These are phyloP conservation scores for Escovopsis sp. DNA, from an alignment of 2,329 filamentous ascomycete species.

Conservation along the genomic window DNA sequence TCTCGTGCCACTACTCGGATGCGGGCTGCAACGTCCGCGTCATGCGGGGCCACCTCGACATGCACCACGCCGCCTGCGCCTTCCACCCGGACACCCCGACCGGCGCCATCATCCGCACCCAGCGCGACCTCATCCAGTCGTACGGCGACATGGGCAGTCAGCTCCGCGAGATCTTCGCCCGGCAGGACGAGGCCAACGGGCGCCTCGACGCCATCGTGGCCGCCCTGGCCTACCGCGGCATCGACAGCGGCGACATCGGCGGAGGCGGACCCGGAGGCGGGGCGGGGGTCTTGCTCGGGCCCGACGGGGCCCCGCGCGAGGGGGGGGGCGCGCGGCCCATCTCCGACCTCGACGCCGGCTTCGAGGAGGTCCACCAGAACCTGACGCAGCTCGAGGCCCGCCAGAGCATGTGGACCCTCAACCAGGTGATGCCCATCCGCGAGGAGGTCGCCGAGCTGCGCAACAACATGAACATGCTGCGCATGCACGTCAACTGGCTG, in stretches of 20 bases:
- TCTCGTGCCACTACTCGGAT: constrained; percentile 31
- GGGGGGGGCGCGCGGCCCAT: constrained; percentile 33
- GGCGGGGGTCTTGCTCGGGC: too few species aligned
- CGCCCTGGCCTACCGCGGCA: constrained; percentile 20
- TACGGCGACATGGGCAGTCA: constrained; percentile 21
- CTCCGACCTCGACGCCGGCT: constrained; percentile 28
- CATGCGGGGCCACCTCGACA: constrained; percentile 23
- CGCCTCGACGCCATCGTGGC: constrained; percentile 25
- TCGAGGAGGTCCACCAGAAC: constrained; percentile 42
- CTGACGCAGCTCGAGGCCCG: constrained; percentile 44
- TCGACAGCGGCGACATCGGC: too few species aligned
- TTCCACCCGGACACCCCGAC: constrained; percentile 37
- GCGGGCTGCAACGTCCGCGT: constrained; percentile 21
- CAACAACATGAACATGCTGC: constrained; percentile 41
- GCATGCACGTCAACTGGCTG: constrained; percentile 45
- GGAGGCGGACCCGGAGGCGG: too few species aligned
- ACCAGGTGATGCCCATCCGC: constrained; percentile 45
- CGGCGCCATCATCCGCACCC: constrained; percentile 33
- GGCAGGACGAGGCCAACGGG: constrained; percentile 19
- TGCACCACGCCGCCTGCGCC: constrained; percentile 33
- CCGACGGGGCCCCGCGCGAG: not conserved
- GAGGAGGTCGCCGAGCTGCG: constrained; percentile 47
- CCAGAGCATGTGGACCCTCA: constrained; percentile 46
- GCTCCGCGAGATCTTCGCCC: constrained; percentile 20
- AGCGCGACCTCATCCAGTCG: constrained; percentile 32